Base-by-base conservation (phyloP, 1,284 basidiomycete genomes). In the Malassezia sp. region DNA sequence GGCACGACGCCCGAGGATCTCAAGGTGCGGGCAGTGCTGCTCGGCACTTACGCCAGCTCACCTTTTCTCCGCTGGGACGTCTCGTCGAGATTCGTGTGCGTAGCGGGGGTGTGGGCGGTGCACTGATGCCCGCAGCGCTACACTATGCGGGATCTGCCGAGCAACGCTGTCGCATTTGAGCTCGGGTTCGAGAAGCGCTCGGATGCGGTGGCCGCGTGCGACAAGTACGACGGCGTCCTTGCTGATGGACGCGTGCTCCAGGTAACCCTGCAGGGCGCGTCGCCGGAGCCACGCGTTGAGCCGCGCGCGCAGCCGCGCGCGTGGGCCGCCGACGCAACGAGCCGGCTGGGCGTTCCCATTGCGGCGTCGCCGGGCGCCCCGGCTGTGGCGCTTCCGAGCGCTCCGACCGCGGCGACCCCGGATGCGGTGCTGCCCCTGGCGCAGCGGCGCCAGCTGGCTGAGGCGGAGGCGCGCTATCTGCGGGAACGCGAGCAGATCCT, bases 1-100 rank as follows among this genome's bases (percentile, higher is more conserved):
- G 66, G 66, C 14, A 68, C 66, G 11, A 57, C 59, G 31, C 55
- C 29, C 20, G 63, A 64, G 31, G 66, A 68, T 40, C 59, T 68
- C 6, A 48, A 54, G 10, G 49, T 52, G 30, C n/a, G 12, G 7
- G 7, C 15, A 17, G 8, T 12, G 15, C n/a, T n/a, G n/a, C n/a
- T 8, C 8, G 27, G 14, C 8, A 28, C 27, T 28, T 28, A 28
- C 14, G 14, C 5, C 47, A 54, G 39, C 50, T 61, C 34, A 68
- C 65, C 4, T 68, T 68, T 31, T 52, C 57, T 36, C 45, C 57
- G 32, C 58, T 66, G 31, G 65, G 65, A 7, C 44, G 46, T 7
- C 49, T 68, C 18, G 54, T 53, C 11, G 56, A 62, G 18, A 56
- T 67, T 24, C 22, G 46, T 21, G 37, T 29, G 26, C 31, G 32